Percentiles rank a stretch among this genome's conserved stretches.
phyloP scores from a whole-genome alignment of 2,329 filamentous ascomycete species.

The Cryphonectria radicalis region DNA sequence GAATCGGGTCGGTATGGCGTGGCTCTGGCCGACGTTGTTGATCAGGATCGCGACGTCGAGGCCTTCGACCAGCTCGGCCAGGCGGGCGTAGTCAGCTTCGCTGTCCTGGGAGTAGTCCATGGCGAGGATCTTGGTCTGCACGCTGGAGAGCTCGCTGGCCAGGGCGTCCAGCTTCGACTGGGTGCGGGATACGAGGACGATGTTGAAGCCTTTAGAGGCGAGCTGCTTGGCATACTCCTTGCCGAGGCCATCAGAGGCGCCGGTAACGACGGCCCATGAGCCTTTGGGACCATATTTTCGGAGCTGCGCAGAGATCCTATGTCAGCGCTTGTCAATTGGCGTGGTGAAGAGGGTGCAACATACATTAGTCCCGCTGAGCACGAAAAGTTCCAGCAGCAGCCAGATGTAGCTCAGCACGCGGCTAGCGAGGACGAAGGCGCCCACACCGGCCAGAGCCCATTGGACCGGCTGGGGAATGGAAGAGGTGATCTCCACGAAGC shows the following conservation, averaged over 20 bases:
- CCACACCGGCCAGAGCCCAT: slow-evolving; percentile 56
- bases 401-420: slow-evolving; percentile 63
- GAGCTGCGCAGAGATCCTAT: slow-evolving; percentile 59
- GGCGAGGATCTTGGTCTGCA: slow-evolving; percentile 77
- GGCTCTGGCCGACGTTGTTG: slow-evolving; percentile 96
- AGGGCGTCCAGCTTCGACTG: slow-evolving; percentile 84
- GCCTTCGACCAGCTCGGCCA: slow-evolving; percentile 69
- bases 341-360: slow-evolving; percentile 34
- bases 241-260: slow-evolving; percentile 93
- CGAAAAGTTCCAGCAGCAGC: slow-evolving; percentile 69
- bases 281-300: slow-evolving; percentile 89
- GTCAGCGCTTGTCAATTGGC: neutral
- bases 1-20: slow-evolving; percentile 91
- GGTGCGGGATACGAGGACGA: slow-evolving; percentile 95
- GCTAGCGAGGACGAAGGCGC: slow-evolving; percentile 61
- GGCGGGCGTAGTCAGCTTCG: slow-evolving; percentile 76
- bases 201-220: slow-evolving; percentile 89
- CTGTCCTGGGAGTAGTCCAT: slow-evolving; percentile 91
- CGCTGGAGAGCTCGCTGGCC: slow-evolving; percentile 69
- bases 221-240: slow-evolving; percentile 95
- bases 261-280: slow-evolving; percentile 92
- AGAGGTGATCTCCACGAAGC: slow-evolving; percentile 40
- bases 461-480: slow-evolving; percentile 51
- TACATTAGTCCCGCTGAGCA: slow-evolving; percentile 68
- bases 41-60: slow-evolving; percentile 86